Conservation (phyloP, 2,329 filamentous ascomycete genomes). For the Phoma sp. region DNA sequence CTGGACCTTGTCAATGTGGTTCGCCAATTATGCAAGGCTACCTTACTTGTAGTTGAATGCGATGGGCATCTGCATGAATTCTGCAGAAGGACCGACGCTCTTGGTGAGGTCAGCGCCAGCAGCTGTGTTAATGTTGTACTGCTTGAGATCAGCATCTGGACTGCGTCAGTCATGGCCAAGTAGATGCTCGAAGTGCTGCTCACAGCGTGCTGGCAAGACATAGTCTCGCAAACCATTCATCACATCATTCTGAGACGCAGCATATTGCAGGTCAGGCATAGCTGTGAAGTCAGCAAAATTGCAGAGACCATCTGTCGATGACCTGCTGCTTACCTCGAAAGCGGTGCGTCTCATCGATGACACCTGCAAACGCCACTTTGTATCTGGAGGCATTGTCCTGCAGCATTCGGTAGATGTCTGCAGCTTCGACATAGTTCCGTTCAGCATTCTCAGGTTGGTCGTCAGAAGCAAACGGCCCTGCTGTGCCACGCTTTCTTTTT, state of each 20-base stretch:
- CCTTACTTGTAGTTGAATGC: constrained; percentile 68
- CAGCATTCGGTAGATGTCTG: constrained; percentile 65
- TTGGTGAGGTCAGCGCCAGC: constrained; percentile 62
- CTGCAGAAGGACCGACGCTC: constrained; percentile 80
- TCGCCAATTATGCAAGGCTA: neutral
- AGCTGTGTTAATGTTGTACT: constrained; percentile 61
- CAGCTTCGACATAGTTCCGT: constrained; percentile 26
- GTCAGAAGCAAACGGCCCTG: constrained; percentile 62
- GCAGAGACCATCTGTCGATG: neutral
- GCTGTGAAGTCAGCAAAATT: constrained; percentile 49
- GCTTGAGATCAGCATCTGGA: constrained; percentile 62
- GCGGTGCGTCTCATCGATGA: constrained; percentile 80
- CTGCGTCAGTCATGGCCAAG: neutral
- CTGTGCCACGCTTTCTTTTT: constrained; percentile 80
- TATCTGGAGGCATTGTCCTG: constrained; percentile 74
- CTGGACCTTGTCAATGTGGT: constrained; percentile 46
- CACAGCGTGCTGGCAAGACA: constrained; percentile 74
- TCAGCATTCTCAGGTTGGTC: constrained; percentile 35
- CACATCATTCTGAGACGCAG: constrained; percentile 71
- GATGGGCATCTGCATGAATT: constrained; percentile 75
- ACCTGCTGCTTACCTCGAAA: constrained; percentile 67
- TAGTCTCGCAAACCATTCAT: constrained; percentile 73
- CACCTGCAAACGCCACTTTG: constrained; percentile 71
- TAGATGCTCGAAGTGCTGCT: constrained; percentile 20
- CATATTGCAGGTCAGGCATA: constrained; percentile 86